A percentile compares a stretch with the other conserved stretches of the same genome.
Evolutionary conservation across 148 eudicot species (phyloP).

Genomic region (Rhododendron ovatum): DNA sequence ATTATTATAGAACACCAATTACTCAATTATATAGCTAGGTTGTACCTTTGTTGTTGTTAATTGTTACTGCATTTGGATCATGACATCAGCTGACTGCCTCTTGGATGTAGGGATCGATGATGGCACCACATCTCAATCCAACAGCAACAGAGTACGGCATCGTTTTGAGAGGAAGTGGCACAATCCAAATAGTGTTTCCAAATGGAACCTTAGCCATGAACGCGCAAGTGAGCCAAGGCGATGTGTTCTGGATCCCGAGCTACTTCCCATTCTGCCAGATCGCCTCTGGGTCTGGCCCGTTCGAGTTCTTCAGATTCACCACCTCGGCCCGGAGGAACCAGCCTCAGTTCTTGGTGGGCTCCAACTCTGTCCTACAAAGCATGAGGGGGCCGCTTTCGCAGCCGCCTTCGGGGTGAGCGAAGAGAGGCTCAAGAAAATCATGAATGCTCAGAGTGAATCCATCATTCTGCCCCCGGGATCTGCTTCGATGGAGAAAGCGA

Average conservation of each 20-base stretch:
- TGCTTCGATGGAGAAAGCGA: constrained; percentile 25
- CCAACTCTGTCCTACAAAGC: constrained; percentile 45
- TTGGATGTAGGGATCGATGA: constrained; percentile 66
- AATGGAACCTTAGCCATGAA: constrained; percentile 72
- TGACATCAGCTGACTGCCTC: background rate
- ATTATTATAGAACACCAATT: too few species aligned
- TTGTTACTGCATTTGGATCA: too few species aligned
- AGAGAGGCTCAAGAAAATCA: constrained; percentile 32
- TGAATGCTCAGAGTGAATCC: constrained; percentile 50
- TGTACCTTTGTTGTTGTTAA: too few species aligned
- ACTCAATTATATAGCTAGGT: too few species aligned
- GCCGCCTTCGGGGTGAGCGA: constrained; percentile 60
- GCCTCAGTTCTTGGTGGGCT: constrained; percentile 82
- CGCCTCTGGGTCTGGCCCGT: constrained; percentile 62
- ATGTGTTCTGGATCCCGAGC: constrained; percentile 72
- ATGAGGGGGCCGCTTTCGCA: constrained; percentile 69
- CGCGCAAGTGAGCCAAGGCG: constrained; percentile 62
- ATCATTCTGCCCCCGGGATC: constrained; percentile 56
- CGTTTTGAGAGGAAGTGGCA: constrained; percentile 65
- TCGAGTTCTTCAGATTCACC: constrained; percentile 83
- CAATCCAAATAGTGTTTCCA: constrained; percentile 69
- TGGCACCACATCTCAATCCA: constrained; percentile 94
- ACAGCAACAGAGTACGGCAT: constrained; percentile 69
- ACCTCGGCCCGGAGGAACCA: constrained; percentile 59
- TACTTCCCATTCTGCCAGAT: constrained; percentile 95